These are phyloP conservation scores for Flaveria floridana DNA, from an alignment of 140 eudicot species.

Conservation along the genomic window DNA sequence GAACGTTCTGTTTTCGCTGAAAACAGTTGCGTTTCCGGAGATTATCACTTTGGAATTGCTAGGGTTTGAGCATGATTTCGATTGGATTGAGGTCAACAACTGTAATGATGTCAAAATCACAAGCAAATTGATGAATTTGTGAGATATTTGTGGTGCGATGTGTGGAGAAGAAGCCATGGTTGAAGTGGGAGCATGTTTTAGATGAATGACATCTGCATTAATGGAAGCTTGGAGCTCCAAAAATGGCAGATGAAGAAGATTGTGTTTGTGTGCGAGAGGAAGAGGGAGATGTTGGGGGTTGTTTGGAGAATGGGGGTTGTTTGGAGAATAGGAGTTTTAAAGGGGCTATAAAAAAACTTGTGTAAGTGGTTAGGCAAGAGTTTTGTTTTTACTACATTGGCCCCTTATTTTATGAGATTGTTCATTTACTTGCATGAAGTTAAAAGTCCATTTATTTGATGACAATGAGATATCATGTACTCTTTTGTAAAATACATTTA, in stretches of 20 bases:
- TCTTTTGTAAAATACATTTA: too few relatives aligned
- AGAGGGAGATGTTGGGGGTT: slow-evolving; percentile 30
- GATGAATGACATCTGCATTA: slow-evolving; percentile 23
- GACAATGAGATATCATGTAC: too few relatives aligned
- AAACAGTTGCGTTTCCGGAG: slow-evolving; percentile 46
- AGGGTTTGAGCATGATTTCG: slow-evolving; percentile 34
- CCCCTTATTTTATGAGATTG: background rate
- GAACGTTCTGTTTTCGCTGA: slow-evolving; percentile 57
- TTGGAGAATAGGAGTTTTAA: slow-evolving; percentile 4
- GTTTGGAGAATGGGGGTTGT: slow-evolving; percentile 20
- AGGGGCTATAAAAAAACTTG: slow-evolving; percentile 1
- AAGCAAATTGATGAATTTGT: background rate
- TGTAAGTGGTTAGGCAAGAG: background rate
- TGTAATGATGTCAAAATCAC: slow-evolving; percentile 15
- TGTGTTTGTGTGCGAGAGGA: slow-evolving; percentile 28
- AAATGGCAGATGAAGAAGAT: slow-evolving; percentile 23
- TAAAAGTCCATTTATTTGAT: background rate
- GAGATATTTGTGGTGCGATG: slow-evolving; percentile 14
- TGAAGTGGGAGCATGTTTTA: slow-evolving; percentile 30
- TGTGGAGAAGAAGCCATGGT: slow-evolving; percentile 23
- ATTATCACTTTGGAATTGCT: slow-evolving; percentile 32
- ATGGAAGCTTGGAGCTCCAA: slow-evolving; percentile 26
- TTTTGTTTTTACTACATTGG: slow-evolving; percentile 11
- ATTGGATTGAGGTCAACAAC: slow-evolving; percentile 10
- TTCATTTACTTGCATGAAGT: background rate